phyloP scores from a whole-genome alignment of 768 basidiomycete species.

The Leucosporidium scottii region DNA sequence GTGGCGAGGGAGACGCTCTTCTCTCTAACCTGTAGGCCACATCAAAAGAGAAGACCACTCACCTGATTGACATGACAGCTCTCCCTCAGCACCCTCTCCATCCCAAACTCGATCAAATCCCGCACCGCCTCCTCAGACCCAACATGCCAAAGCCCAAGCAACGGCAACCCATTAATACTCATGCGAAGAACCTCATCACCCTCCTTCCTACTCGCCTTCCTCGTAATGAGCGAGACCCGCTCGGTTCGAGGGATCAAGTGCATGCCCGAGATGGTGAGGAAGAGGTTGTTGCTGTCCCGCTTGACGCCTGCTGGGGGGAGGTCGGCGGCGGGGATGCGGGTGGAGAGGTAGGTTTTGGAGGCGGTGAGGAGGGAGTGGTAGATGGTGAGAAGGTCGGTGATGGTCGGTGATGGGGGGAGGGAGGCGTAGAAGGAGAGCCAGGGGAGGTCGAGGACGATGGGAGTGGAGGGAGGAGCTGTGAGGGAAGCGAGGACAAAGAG shows the following conservation, averaged over 20 bases:
- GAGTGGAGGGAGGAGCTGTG: slow-evolving; percentile 4
- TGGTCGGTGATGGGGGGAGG: neutral
- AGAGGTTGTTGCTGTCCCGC: slow-evolving; percentile 20
- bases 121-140: too few relatives aligned
- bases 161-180: too few relatives aligned
- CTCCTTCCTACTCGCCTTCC: too few relatives aligned
- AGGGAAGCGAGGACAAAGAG: too few relatives aligned
- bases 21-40: too few relatives aligned
- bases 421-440: slow-evolving; percentile 11
- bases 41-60: too few relatives aligned
- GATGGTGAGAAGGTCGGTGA: neutral
- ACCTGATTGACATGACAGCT: too few relatives aligned
- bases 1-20: too few relatives aligned
- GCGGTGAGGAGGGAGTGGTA: neutral
- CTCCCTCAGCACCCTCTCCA: too few relatives aligned
- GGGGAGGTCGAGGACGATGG: neutral
- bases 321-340: neutral
- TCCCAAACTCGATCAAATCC: too few relatives aligned
- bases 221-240: neutral
- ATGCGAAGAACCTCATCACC: too few relatives aligned
- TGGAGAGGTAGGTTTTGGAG: neutral
- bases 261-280: slow-evolving; percentile 8
- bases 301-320: slow-evolving; percentile 2
- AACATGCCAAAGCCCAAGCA: too few relatives aligned
- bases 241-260: slow-evolving; percentile 14